Base-by-base conservation (phyloP, 2,329 filamentous ascomycete species). In the Fusarium sp. region DNA sequence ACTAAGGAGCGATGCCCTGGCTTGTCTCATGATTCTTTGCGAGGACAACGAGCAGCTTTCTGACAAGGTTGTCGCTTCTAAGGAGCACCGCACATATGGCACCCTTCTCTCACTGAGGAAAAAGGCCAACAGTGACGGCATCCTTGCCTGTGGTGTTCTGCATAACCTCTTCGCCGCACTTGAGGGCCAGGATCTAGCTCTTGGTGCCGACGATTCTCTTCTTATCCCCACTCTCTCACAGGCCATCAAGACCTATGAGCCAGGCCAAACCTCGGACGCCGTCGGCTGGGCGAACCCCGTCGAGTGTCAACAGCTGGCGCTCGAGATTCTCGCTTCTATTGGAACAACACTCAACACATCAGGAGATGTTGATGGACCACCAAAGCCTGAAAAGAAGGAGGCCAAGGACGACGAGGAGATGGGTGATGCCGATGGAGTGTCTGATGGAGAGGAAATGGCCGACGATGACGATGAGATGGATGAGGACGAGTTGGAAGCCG, bases 281-380 rank as follows among this genome's bases (percentile, higher is more conserved):
- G 65, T 77, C 18, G 78, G 77, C 60, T 82, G 79, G 73, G 79
- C 80, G 8, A 81, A 78, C 65, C 78, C 82, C 1, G 68, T 78
- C 7, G 84, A 87, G 67, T 81, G 84, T 38, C 77, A 86, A 56
- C 82, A 86, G 72, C 77, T 88, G 14, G 87, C 87, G 3, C 78
- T 91, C 0, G 87, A 91, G 76, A 86, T 89, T 14, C 80, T 90
- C 0, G 89, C 88, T 4, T 88, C 88, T 6, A 90, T 91, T 50
- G 88, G 87, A 42, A 90, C 87, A 3, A 83, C 81, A 49, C 79
- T 90, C 11, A 84, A 86, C 71, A 81, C 83, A 33, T 83, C 84
- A 6, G 74, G 86, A 42, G 82, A 83, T 62, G 81, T 57, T 8
- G 61, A 60, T 5, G 65, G 56, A 6, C 70, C 68, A 1, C 62